These are phyloP conservation scores for Yamadazyma diddensiae DNA, from an alignment of 1,139 yeast genomes.

Conservation along the genomic window DNA sequence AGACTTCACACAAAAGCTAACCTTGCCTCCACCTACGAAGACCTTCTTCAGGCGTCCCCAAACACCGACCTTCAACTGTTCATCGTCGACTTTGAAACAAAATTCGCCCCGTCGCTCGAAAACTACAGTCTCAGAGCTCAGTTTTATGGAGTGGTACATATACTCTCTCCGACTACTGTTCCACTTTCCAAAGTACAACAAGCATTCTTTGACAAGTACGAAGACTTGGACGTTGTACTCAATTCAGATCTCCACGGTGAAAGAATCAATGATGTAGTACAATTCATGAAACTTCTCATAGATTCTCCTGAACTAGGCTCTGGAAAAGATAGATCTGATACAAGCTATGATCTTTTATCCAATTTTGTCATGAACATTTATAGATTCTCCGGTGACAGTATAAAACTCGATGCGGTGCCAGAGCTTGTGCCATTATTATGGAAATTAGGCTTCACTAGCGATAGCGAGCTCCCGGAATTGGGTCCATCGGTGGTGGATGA, in stretches of 20 bases:
- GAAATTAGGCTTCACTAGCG: slow-evolving; percentile 24
- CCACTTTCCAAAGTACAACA: slow-evolving; percentile 23
- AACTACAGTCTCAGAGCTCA: slow-evolving; percentile 35
- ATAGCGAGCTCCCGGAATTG: slow-evolving; percentile 13
- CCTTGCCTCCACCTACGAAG: too few relatives aligned
- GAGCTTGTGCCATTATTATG: slow-evolving; percentile 36
- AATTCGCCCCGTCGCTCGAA: slow-evolving; percentile 16
- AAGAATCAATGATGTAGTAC: slow-evolving; percentile 26
- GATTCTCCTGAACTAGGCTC: slow-evolving; percentile 27
- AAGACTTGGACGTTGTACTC: slow-evolving; percentile 18
- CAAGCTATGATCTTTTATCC: slow-evolving; percentile 23
- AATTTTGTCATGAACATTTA: slow-evolving; percentile 25
- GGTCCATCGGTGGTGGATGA: slow-evolving; percentile 27
- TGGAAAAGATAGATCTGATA: slow-evolving; percentile 12
- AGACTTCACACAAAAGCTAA: slow-evolving; percentile 3
- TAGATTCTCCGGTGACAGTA: slow-evolving; percentile 23
- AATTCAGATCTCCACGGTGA: slow-evolving; percentile 17
- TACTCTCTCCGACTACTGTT: slow-evolving; percentile 29
- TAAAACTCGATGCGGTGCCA: slow-evolving; percentile 24
- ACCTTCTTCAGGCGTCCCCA: neutral
- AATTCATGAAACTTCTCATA: slow-evolving; percentile 29
- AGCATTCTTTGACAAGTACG: slow-evolving; percentile 28
- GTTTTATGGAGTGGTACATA: slow-evolving; percentile 38
- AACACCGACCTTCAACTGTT: slow-evolving; percentile 8
- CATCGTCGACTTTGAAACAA: slow-evolving; percentile 16